Base-by-base conservation (phyloP, 2,329 filamentous ascomycete genomes). In the Diplodia mutila region DNA sequence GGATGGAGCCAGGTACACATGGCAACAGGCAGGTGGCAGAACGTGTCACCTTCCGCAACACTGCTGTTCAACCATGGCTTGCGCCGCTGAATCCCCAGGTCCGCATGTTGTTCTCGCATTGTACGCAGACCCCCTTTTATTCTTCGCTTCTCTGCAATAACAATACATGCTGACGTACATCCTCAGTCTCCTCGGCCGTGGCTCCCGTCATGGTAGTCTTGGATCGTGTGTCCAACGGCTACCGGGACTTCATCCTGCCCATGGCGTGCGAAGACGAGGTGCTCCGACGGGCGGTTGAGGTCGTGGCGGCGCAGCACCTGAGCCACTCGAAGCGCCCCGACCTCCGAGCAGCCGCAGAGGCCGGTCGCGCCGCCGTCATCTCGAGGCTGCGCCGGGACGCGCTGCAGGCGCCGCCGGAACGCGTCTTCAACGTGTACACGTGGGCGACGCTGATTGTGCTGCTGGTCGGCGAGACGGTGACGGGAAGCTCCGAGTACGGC, bases 401-500 rank as follows among this genome's bases (percentile, higher is more conserved):
- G 0, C 70, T 78, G 1, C 69, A 71, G 16, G 71, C 73, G 1
- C 71, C 72, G 2, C 72, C 73, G 0, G 69, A 74, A 9, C 68
- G 67, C n/a, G 72, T 80, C 0, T 80, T 81, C 69, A 79, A 74
- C 37, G 73, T 75, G 0, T 79, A 74, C 12, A 80, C 76, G 2
- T 75, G 79, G 69, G 77, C 78, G 0, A 81, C 79, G 0, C 71
- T 81, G 12, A 69, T 81, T 1, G 75, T 81, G 0, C 72, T 81
- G 0, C 69, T 82, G 0, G 79, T 81, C 0, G 80, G 80, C 0
- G 80, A 82, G 16, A 81, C 80, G 0, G 80, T 81, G 7, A 81
- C 79, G 0, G 80, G 79, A 0, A 78, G 79, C 3, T 73, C 73
- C 23, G 80, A 81, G 37, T 81, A 77, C 57, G 69, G 69, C 0